phyloP scores from a whole-genome alignment of 495 filamentous ascomycete genomes.

The Aspergillus panamensis region DNA sequence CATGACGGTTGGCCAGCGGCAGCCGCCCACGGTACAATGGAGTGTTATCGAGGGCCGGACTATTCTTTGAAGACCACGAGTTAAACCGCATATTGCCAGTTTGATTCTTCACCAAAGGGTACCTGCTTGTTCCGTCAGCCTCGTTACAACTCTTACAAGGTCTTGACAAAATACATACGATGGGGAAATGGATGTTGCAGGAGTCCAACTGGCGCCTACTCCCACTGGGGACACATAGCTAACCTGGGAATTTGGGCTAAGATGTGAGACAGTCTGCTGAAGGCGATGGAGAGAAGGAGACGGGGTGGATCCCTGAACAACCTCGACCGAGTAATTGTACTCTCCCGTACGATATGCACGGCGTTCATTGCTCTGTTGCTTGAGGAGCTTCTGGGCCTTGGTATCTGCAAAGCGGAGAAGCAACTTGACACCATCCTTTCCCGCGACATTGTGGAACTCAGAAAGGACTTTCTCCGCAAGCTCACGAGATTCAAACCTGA shows the following conservation, averaged over 20 bases:
- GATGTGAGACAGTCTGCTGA: slow-evolving; percentile 30
- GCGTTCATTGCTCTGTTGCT: slow-evolving; percentile 87
- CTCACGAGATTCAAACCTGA: slow-evolving; percentile 80
- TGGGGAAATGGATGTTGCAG: slow-evolving; percentile 49
- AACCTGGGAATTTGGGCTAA: slow-evolving; percentile 41
- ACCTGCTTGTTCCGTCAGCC: slow-evolving; percentile 33
- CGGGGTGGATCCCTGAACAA: slow-evolving; percentile 42
- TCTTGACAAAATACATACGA: slow-evolving; percentile 31
- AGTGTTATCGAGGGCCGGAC: slow-evolving; percentile 32
- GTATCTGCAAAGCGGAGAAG: slow-evolving; percentile 97
- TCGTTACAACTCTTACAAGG: neutral
- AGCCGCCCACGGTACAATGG: slow-evolving; percentile 28
- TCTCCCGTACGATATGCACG: slow-evolving; percentile 92
- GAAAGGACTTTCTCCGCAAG: slow-evolving; percentile 81
- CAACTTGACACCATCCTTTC: slow-evolving; percentile 69
- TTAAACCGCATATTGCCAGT: slow-evolving; percentile 28
- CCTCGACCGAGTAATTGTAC: slow-evolving; percentile 67
- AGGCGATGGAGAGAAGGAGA: slow-evolving; percentile 37
- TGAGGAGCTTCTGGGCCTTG: slow-evolving; percentile 90
- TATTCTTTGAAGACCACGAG: slow-evolving; percentile 31
- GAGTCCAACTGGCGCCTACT: slow-evolving; percentile 43
- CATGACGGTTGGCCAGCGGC: slow-evolving; percentile 25
- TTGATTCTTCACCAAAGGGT: slow-evolving; percentile 36
- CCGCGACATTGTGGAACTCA: slow-evolving; percentile 69
- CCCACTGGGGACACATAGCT: slow-evolving; percentile 43